Conservation (phyloP, 1,139 yeast species). For the Lodderomyces pseudojiufengensis region DNA sequence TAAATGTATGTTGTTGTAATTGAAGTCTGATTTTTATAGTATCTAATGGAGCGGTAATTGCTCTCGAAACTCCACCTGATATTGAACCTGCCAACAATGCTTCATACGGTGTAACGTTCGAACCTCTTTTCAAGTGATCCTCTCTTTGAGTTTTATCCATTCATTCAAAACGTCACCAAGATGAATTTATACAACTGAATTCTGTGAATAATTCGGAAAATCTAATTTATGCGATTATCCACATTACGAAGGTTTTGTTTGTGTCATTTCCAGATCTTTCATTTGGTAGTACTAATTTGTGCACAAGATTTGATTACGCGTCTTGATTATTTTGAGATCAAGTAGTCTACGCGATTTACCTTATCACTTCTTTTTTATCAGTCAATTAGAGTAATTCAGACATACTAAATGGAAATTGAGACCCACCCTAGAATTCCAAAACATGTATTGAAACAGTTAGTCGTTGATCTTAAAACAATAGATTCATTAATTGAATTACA, state of each 20-base stretch:
- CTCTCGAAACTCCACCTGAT: constrained; percentile 68
- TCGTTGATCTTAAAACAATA: constrained; percentile 18
- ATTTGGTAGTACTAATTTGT: too few relatives aligned
- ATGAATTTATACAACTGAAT: too few relatives aligned
- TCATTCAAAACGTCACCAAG: constrained; percentile 8
- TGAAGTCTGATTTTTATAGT: constrained; percentile 85
- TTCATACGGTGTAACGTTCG: constrained; percentile 40
- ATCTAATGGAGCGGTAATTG: constrained; percentile 85
- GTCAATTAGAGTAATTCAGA: too few relatives aligned
- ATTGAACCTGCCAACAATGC: constrained; percentile 65
- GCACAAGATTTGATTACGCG: too few relatives aligned
- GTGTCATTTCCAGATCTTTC: too few relatives aligned
- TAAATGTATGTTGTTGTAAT: constrained; percentile 27
- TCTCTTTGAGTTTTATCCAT: constrained; percentile 17
- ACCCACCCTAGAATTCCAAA: constrained; percentile 13
- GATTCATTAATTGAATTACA: constrained; percentile 24
- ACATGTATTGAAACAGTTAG: constrained; percentile 8
- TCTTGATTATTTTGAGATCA: too few relatives aligned
- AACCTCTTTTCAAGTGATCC: constrained; percentile 54
- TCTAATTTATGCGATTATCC: too few relatives aligned
- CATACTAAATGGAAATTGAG: constrained; percentile 8
- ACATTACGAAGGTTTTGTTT: too few relatives aligned
- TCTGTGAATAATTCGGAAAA: background rate
- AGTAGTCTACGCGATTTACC: too few relatives aligned
- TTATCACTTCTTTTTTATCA: too few relatives aligned